Conservation (phyloP, 2,329 filamentous ascomycete genomes). For the Fusarium sororula region DNA sequence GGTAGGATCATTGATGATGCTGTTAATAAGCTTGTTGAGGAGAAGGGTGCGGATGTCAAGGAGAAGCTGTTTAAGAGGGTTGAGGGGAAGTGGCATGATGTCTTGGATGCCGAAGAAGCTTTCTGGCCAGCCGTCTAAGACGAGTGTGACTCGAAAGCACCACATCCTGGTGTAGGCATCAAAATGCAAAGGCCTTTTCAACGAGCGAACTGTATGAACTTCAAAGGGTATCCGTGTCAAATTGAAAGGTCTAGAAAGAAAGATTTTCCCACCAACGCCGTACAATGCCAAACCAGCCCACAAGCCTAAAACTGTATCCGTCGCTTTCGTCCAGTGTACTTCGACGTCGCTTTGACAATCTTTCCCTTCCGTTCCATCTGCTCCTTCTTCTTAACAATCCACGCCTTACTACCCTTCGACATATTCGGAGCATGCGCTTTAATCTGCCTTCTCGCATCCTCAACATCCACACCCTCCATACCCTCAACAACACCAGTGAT, state of each 20-base stretch:
- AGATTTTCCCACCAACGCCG: slow-evolving; percentile 39
- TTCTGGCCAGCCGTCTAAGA: slow-evolving; percentile 62
- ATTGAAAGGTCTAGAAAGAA: slow-evolving; percentile 35
- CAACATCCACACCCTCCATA: slow-evolving; percentile 87
- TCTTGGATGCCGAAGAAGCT: slow-evolving; percentile 64
- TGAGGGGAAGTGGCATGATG: slow-evolving; percentile 56
- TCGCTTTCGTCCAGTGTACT: slow-evolving; percentile 93
- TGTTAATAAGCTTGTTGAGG: slow-evolving; percentile 52
- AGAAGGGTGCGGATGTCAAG: slow-evolving; percentile 44
- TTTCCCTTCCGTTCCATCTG: slow-evolving; percentile 96
- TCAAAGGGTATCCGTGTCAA: slow-evolving; percentile 36
- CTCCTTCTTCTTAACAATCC: slow-evolving; percentile 88
- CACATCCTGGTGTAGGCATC: fast-evolving
- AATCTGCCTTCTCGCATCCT: slow-evolving; percentile 70
- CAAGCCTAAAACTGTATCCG: slow-evolving; percentile 73
- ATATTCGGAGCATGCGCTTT: slow-evolving; percentile 56
- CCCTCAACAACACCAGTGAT: slow-evolving; percentile 91
- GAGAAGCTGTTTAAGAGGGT: slow-evolving; percentile 50
- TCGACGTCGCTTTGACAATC: slow-evolving; percentile 89
- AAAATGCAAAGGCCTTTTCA: too few relatives aligned
- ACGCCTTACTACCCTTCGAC: slow-evolving; percentile 83
- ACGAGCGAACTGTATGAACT: not conserved
- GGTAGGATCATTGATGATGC: slow-evolving; percentile 64
- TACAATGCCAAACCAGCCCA: slow-evolving; percentile 40
- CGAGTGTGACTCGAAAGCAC: fast-evolving